phyloP scores from a whole-genome alignment of 371 early-diverging fungal species.

The Apophysomyces sp. region DNA sequence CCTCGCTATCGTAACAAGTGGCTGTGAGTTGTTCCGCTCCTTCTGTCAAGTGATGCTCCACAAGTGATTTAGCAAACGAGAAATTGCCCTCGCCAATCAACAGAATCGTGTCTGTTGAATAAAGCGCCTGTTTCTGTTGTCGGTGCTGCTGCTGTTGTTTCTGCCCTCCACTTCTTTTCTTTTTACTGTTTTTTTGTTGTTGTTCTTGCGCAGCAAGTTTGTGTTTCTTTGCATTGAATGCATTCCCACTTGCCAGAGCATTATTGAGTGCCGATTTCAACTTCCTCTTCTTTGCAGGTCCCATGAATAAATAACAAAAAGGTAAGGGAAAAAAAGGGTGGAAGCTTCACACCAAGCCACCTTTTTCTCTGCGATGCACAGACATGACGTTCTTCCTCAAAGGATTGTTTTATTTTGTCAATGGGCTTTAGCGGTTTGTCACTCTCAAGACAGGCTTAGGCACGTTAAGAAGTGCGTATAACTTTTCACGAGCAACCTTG shows the following conservation, averaged over 20 bases:
- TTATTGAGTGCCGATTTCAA: conserved; percentile 10
- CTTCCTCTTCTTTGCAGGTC: conserved; percentile 14
- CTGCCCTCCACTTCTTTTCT: conserved; percentile 15
- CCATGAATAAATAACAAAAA: not conserved
- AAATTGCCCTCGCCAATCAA: conserved; percentile 87
- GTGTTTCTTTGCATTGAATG: not conserved
- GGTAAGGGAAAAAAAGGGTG: not conserved
- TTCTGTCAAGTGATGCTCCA: conserved; percentile 45
- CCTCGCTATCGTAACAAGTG: conserved; percentile 76
- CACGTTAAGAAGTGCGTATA: conserved; percentile 35
- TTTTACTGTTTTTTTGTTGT: conserved; percentile 3
- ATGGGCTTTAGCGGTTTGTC: no score
- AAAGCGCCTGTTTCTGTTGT: conserved; percentile 42
- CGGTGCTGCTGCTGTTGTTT: conserved; percentile 8
- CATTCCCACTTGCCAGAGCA: conserved; percentile 1
- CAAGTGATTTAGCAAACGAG: conserved; percentile 76
- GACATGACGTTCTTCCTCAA: not conserved
- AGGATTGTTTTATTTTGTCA: no score
- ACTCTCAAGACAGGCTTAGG: conserved; percentile 32
- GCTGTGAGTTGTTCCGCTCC: conserved; percentile 63
- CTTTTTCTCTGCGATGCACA: not conserved
- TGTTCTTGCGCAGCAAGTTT: not conserved
- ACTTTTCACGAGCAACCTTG: conserved; percentile 28
- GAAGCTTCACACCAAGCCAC: not conserved
- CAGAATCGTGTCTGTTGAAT: conserved; percentile 52